These are phyloP conservation scores for Metschnikowia santaceciliae DNA, from an alignment of 805 yeast species.

Conservation along the genomic window DNA sequence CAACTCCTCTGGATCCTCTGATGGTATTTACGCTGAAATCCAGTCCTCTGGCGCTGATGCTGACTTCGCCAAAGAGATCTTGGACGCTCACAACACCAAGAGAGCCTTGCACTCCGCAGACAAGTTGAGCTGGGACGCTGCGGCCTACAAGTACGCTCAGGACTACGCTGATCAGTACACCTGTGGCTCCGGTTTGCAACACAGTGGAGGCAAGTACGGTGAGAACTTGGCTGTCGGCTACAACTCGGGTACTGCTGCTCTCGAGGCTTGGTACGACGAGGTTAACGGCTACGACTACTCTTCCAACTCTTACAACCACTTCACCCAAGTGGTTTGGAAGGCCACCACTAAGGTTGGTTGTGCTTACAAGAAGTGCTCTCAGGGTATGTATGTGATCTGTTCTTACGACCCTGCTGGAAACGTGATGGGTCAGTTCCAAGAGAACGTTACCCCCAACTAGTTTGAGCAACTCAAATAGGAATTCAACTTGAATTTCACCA, in stretches of 20 bases:
- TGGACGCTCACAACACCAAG: conserved; percentile 53
- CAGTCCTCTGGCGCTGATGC: conserved; percentile 17
- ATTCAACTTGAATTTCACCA: background rate
- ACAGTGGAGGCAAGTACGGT: conserved; percentile 18
- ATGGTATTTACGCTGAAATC: conserved; percentile 20
- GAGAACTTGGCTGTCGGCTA: conserved; percentile 36
- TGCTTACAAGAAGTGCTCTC: conserved; percentile 57
- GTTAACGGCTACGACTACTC: conserved; percentile 14
- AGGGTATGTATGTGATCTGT: conserved; percentile 64
- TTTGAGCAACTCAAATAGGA: background rate
- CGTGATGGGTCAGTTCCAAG: conserved; percentile 39
- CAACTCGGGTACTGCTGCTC: conserved; percentile 23
- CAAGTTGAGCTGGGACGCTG: conserved; percentile 52
- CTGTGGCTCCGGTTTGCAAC: conserved; percentile 29
- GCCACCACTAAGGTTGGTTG: conserved; percentile 63
- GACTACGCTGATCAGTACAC: conserved; percentile 43
- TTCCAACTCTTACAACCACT: conserved; percentile 44
- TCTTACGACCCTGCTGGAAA: conserved; percentile 76
- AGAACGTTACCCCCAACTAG: conserved; percentile 10
- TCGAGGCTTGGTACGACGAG: conserved; percentile 19
- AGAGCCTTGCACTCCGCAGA: conserved; percentile 15
- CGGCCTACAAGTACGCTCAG: conserved; percentile 52
- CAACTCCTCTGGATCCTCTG: background rate
- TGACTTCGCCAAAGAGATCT: conserved; percentile 42
- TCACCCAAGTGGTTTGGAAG: conserved; percentile 78